Evolutionary conservation across 352 stramenopile species (phyloP), one percentile per base, ranked within the genome.

Genomic region (Phytophthora rubi): DNA sequence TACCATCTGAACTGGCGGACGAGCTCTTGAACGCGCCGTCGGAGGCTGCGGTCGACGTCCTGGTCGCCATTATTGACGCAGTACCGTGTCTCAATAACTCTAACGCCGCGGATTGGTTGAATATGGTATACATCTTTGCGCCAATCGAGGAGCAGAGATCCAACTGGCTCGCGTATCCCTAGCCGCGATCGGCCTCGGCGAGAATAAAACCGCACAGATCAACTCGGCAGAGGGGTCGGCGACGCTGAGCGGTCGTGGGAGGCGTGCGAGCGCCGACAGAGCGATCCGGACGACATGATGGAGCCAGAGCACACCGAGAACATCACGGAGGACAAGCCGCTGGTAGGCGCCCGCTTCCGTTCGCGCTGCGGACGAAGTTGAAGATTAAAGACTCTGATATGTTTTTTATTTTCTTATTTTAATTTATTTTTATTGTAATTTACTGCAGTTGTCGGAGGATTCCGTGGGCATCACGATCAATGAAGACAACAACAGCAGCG

Each of bases 281-380:
- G 53, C 47, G 47, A 68, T 12, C 4, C 6, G 45, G 61, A 44
- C 23, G 70, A 54, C 39, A 91, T 89, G 78, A 91, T 91, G 83
- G 81, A 91, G 61, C 80, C 83, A 18, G 83, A 90, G 60, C 76
- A 77, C 61, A 75, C 74, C 33, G 80, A 90, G 70, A 83, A 75
- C 54, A 71, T 87, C 47, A 77, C 77, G 8, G 83, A 90, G 66
- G 83, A 85, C 44, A 89, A 90, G 65, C 81, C 83, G 10, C 72
- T 91, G 72, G 83, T 91, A 75, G 52, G 70, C 2, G 35, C 9
- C 6, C 6, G n/a, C 18, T 59, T 28, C 28, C 4, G 13, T 7
- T 44, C 9, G 18, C 6, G 0, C 3, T 60, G 30, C 44, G 52
- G 30, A 21, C 49, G 35, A 44, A 13, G 35, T 44, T n/a, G 35